These are phyloP conservation scores for Liriodendron chinense DNA, from an alignment of 164 flowering plant species.

Conservation along the genomic window DNA sequence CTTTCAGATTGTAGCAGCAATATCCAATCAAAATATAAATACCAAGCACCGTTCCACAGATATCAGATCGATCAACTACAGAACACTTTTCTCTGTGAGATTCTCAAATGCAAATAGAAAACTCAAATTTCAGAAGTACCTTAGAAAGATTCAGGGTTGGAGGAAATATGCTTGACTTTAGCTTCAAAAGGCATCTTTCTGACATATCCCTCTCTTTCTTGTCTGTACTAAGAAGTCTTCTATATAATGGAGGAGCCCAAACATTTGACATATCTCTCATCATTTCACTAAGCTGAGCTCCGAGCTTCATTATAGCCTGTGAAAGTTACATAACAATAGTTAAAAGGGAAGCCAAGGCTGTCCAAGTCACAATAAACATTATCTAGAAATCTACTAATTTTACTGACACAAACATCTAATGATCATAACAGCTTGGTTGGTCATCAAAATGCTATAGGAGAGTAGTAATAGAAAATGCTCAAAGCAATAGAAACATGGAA, in stretches of 20 bases:
- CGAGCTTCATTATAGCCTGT: conserved; percentile 64
- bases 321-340: conserved; percentile 3
- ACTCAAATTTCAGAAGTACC: conserved; percentile 21
- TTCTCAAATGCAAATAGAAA: background rate
- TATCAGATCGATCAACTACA: background rate
- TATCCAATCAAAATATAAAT: background rate
- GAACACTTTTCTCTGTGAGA: background rate
- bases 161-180: conserved; percentile 46
- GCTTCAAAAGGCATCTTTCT: conserved; percentile 63
- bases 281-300: conserved; percentile 40
- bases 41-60: background rate
- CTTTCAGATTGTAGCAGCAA: background rate
- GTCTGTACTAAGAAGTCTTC: conserved; percentile 70
- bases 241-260: conserved; percentile 77
- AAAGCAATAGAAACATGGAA: too few relatives aligned
- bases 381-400: background rate
- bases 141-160: conserved; percentile 54
- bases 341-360: background rate
- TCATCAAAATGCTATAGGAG: background rate
- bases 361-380: background rate
- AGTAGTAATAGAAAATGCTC: too few relatives aligned
- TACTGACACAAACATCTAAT: background rate
- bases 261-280: conserved; percentile 56
- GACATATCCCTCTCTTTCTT: conserved; percentile 76
- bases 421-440: background rate